Percentiles rank a stretch among this genome's conserved stretches.
phyloP scores from a whole-genome alignment of 2,329 filamentous ascomycete genomes.

The Penicillium hordei region DNA sequence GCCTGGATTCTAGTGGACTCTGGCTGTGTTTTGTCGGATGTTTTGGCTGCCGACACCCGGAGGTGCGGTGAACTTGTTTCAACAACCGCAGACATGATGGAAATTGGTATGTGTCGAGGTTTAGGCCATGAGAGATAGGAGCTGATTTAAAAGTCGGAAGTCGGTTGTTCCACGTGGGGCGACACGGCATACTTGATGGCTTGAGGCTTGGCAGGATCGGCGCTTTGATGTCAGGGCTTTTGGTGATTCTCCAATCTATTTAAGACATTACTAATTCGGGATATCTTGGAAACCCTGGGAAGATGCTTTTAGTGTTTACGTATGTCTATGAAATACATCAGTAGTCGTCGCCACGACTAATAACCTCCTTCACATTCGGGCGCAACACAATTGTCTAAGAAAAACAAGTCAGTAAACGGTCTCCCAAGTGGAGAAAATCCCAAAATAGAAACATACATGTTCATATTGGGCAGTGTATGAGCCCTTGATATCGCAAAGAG shows the following conservation, averaged over 20 bases:
- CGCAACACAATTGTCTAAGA: constrained; percentile 70
- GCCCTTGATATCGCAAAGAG: constrained; percentile 86
- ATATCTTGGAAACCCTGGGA: neutral
- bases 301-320: constrained; percentile 10
- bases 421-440: neutral
- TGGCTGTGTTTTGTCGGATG: constrained; percentile 21
- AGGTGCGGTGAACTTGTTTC: constrained; percentile 37
- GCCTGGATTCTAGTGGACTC: constrained; percentile 30
- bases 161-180: constrained; percentile 40
- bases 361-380: constrained; percentile 81
- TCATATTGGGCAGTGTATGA: constrained; percentile 94
- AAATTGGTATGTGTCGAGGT: constrained; percentile 11
- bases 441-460: constrained; percentile 65
- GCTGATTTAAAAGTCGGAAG: constrained; percentile 27
- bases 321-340: constrained; percentile 44
- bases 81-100: constrained; percentile 32
- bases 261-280: constrained; percentile 5
- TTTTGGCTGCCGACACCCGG: constrained; percentile 34
- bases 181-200: constrained; percentile 23
- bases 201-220: constrained; percentile 21
- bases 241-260: neutral
- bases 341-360: constrained; percentile 83
- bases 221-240: neutral
- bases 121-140: constrained; percentile 11
- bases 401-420: constrained; percentile 16